Percentiles rank a stretch among this genome's conserved stretches.
Conservation (phyloP, 345 rosid genomes). For the Eucalyptus regnans region DNA sequence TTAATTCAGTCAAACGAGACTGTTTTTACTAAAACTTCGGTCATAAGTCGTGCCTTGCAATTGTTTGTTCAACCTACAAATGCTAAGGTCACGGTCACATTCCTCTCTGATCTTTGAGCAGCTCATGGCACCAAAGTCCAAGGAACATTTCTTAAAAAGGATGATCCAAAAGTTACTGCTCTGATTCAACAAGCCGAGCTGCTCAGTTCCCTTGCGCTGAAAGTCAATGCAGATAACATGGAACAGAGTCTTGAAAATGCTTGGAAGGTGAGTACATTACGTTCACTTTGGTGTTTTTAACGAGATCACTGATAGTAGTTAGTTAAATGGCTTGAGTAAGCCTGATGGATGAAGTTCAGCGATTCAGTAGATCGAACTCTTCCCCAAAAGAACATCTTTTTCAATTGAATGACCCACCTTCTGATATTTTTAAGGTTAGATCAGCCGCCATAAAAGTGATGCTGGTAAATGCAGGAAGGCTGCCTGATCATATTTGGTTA, state of each 20-base stretch:
- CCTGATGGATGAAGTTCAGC: neutral
- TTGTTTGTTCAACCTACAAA: neutral
- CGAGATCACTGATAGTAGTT: neutral
- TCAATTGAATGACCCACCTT: neutral
- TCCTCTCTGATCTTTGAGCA: conserved; percentile 6
- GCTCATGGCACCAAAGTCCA: conserved; percentile 29
- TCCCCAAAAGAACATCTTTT: neutral
- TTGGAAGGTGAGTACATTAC: conserved; percentile 58
- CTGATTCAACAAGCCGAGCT: conserved; percentile 92
- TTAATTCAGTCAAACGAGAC: neutral
- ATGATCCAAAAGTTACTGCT: conserved; percentile 70
- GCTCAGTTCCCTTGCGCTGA: conserved; percentile 67
- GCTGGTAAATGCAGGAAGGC: neutral
- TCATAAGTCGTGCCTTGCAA: neutral
- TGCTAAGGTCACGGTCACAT: neutral
- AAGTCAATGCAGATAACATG: conserved; percentile 61
- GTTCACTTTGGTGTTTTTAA: neutral
- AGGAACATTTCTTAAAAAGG: conserved; percentile 60
- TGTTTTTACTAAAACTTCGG: neutral
- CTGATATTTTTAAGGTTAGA: neutral
- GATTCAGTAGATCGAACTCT: neutral
- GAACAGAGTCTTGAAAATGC: conserved; percentile 91
- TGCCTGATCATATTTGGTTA: neutral
- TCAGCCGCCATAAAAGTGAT: neutral
- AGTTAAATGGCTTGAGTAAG: neutral